Percentiles rank a stretch among this genome's conserved stretches.
Conservation (phyloP, 257 asterid genomes). For the Penstemon newberryi region DNA sequence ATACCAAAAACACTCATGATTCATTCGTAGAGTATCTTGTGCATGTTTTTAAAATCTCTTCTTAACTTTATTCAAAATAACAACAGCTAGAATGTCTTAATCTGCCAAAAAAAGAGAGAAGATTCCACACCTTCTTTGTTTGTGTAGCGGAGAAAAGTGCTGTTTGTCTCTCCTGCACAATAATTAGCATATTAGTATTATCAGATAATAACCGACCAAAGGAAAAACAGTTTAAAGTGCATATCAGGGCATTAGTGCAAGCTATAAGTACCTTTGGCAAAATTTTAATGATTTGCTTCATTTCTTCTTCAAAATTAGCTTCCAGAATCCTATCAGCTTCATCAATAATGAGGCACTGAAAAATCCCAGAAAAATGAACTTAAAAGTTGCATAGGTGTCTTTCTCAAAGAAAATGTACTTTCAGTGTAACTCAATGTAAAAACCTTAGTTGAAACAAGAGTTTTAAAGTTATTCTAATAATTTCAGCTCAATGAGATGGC, state of each 20-base stretch:
- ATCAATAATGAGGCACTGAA: constrained; percentile 90
- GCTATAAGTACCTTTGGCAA: constrained; percentile 75
- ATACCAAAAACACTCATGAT: constrained; percentile 7
- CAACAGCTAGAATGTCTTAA: neutral
- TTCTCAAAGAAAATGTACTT: constrained; percentile 7
- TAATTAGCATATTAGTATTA: neutral
- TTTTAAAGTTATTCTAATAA: no score
- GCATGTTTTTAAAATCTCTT: neutral
- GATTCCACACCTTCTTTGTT: constrained; percentile 71
- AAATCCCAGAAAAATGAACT: constrained; percentile 29
- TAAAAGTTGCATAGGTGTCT: constrained; percentile 5
- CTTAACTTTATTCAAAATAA: constrained; percentile 8
- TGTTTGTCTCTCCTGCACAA: constrained; percentile 82
- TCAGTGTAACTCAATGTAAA: neutral
- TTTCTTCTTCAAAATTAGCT: constrained; percentile 91
- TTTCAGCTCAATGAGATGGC: no score
- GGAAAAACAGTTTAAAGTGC: neutral
- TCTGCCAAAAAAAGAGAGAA: constrained; percentile 6
- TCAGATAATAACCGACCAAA: constrained; percentile 16
- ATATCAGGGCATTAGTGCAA: neutral
- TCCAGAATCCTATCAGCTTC: constrained; percentile 98
- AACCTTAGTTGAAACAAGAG: neutral
- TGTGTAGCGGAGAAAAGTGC: constrained; percentile 98
- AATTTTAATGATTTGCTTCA: constrained; percentile 74
- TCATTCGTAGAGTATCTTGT: neutral